These are phyloP conservation scores for Thuja plicata DNA, from an alignment of 83 land plant species.

Conservation along the genomic window DNA sequence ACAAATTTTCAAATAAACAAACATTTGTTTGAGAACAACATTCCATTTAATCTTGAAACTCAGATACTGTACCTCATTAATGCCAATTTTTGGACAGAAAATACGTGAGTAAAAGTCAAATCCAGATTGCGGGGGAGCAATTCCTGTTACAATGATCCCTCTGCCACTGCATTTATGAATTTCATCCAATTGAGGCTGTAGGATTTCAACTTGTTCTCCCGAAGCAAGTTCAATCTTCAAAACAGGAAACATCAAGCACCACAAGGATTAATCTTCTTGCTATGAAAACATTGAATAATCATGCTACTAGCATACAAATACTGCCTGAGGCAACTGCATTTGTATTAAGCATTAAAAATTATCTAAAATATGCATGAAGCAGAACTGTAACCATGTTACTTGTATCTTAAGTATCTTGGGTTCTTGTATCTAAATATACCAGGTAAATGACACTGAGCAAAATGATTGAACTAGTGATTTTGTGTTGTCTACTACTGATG, in stretches of 20 bases:
- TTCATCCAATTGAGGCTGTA: constrained; percentile 58
- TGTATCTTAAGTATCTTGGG: not conserved
- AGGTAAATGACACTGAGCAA: not conserved
- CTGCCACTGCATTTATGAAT: constrained; percentile 36
- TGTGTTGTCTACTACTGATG: not conserved
- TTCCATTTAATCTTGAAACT: not conserved
- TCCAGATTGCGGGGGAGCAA: constrained; percentile 44
- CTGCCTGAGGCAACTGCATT: not conserved
- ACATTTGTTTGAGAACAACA: not conserved
- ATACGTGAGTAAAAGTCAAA: constrained; percentile 73
- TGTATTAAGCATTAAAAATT: not conserved
- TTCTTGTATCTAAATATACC: not conserved
- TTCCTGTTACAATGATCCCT: constrained; percentile 66
- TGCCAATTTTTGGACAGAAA: constrained; percentile 67
- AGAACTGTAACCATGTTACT: not conserved
- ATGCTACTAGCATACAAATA: not conserved
- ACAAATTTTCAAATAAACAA: not conserved
- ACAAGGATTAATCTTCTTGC: not conserved
- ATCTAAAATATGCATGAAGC: not conserved
- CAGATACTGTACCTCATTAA: constrained; percentile 60
- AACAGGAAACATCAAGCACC: not conserved
- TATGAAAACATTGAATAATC: not conserved
- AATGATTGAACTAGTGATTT: not conserved
- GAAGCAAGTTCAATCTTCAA: constrained; percentile 60
- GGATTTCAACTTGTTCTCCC: constrained; percentile 40